phyloP scores from a whole-genome alignment of 495 filamentous ascomycete genomes.

The Hapsidospora chrysogenum region DNA sequence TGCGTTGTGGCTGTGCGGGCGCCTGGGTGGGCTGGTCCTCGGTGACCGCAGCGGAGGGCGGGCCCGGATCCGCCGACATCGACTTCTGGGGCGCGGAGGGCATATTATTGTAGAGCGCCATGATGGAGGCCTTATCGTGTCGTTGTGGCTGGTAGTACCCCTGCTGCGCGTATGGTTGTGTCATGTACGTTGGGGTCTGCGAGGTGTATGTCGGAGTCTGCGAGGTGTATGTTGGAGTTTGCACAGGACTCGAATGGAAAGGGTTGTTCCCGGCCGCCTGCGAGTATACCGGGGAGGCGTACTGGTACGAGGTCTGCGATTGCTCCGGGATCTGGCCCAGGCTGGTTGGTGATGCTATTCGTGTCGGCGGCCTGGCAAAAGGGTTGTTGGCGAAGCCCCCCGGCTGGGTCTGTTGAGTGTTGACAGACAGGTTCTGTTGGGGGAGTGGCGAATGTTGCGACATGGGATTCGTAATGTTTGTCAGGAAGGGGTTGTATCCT shows the following conservation, averaged over 20 bases:
- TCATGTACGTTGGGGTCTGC: constrained; percentile 17
- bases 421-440: constrained; percentile 18
- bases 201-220: too few relatives aligned
- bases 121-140: constrained; percentile 65
- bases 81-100: constrained; percentile 39
- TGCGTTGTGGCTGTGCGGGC: constrained; percentile 15
- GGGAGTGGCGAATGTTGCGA: constrained; percentile 11
- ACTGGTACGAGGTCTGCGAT: constrained; percentile 16
- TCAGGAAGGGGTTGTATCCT: constrained; percentile 54
- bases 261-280: constrained; percentile 6
- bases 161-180: constrained; percentile 15
- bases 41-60: too few relatives aligned
- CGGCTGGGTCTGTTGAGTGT: constrained; percentile 17
- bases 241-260: constrained; percentile 2
- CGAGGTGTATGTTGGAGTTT: constrained; percentile 13
- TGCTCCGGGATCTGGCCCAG: constrained; percentile 33
- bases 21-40: constrained; percentile 9
- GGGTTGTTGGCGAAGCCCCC: constrained; percentile 20
- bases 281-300: constrained; percentile 15
- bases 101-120: constrained; percentile 71
- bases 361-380: constrained; percentile 27
- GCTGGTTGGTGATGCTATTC: constrained; percentile 21
- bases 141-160: constrained; percentile 22
- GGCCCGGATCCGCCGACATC: not conserved
- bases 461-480: constrained; percentile 12